Percentiles rank a stretch among this genome's conserved stretches.
phyloP scores from a whole-genome alignment of 2,329 filamentous ascomycete species.

The Fusarium fujikuroi region DNA sequence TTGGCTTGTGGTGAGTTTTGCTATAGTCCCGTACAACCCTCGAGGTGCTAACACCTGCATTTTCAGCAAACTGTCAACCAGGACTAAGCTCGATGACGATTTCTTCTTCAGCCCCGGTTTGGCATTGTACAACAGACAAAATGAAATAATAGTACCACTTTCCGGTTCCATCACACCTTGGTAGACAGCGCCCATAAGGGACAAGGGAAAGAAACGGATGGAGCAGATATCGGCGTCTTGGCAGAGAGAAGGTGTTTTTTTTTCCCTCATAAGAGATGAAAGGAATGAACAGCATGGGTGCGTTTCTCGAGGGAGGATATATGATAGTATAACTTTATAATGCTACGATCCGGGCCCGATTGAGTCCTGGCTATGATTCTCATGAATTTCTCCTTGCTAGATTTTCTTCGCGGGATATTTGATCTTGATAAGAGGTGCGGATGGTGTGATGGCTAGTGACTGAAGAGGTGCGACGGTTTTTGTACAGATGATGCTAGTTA shows the following conservation, averaged over 20 bases:
- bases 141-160: constrained; percentile 46
- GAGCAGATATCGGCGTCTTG: constrained; percentile 36
- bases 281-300: constrained; percentile 11
- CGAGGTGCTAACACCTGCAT: constrained; percentile 8
- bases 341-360: constrained; percentile 39
- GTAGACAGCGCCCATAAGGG: constrained; percentile 42
- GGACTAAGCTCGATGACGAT: constrained; percentile 43
- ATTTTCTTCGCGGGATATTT: neutral
- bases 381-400: neutral
- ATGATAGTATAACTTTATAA: constrained; percentile 44
- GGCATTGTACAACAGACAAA: constrained; percentile 49
- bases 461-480: neutral
- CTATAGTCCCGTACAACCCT: neutral
- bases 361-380: constrained; percentile 43
- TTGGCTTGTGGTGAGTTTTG: constrained; percentile 85
- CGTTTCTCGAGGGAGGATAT: constrained; percentile 16
- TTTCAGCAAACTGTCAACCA: constrained; percentile 52
- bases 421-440: neutral
- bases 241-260: constrained; percentile 24
- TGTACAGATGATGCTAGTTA: neutral
- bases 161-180: constrained; percentile 43
- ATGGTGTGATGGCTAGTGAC: neutral
- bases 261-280: neutral
- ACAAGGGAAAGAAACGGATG: constrained; percentile 18
- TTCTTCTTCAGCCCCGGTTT: constrained; percentile 33